Percentiles rank a stretch among this genome's conserved stretches.
phyloP scores from a whole-genome alignment of 352 stramenopile genomes.

The Globisporangium middletonii region DNA sequence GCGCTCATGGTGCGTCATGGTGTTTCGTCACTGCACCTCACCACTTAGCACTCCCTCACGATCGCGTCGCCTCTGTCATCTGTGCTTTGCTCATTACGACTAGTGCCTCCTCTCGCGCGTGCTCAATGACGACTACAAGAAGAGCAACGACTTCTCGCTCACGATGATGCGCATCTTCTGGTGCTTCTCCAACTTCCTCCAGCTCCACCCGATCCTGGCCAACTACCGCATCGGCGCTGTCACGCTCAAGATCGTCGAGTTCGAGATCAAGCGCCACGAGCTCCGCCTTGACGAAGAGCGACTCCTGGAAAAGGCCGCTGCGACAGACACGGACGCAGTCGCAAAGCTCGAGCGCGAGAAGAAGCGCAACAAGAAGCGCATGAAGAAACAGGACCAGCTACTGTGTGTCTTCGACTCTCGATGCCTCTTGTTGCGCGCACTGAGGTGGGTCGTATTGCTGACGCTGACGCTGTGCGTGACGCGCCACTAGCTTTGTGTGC shows the following conservation, averaged over 20 bases:
- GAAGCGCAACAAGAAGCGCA: slow-evolving; percentile 83
- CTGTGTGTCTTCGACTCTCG: slow-evolving; percentile 38
- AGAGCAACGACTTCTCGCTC: slow-evolving; percentile 91
- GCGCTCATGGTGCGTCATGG: slow-evolving; percentile 82
- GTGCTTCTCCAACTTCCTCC: slow-evolving; percentile 93
- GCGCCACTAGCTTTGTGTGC: slow-evolving; percentile 58
- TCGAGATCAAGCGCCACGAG: slow-evolving; percentile 90
- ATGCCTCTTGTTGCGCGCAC: background rate
- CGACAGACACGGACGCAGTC: slow-evolving; percentile 23
- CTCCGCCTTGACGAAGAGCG: slow-evolving; percentile 70
- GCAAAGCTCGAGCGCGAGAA: slow-evolving; percentile 74
- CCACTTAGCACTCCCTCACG: background rate
- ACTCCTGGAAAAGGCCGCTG: slow-evolving; percentile 29
- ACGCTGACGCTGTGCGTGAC: background rate
- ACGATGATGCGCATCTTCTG: slow-evolving; percentile 95
- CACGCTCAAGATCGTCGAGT: slow-evolving; percentile 93
- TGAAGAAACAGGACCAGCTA: slow-evolving; percentile 92
- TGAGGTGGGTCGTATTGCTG: background rate
- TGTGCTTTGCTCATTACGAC: background rate
- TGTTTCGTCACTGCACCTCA: background rate
- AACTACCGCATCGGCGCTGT: slow-evolving; percentile 93
- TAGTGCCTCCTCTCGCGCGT: slow-evolving; percentile 89
- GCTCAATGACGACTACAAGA: slow-evolving; percentile 94
- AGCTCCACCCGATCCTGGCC: slow-evolving; percentile 90
- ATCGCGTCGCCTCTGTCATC: background rate